phyloP scores from a whole-genome alignment of 2,329 filamentous ascomycete species.

The Fusarium globosum region DNA sequence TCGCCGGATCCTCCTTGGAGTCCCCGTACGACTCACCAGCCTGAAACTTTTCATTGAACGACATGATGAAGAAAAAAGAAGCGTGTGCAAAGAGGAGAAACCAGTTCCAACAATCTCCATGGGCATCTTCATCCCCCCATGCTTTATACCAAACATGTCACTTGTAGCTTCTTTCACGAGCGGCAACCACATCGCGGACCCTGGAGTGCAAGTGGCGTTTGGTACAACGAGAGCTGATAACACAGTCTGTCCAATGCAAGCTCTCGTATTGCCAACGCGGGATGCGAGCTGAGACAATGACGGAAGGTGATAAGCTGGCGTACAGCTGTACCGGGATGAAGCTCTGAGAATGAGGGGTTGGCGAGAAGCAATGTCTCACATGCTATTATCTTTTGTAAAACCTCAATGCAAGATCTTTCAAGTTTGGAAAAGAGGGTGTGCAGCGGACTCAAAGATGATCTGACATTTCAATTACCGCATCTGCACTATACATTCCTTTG shows the following conservation, averaged over 20 bases:
- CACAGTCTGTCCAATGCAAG: neutral
- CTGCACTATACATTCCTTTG: neutral
- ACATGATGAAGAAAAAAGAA: constrained; percentile 41
- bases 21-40: constrained; percentile 53
- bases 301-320: neutral
- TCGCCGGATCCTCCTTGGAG: constrained; percentile 35
- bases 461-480: neutral
- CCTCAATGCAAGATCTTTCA: constrained; percentile 8
- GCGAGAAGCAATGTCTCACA: constrained; percentile 15
- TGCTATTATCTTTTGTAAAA: neutral
- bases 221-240: neutral
- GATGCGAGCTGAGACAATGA: neutral
- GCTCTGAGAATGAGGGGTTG: constrained; percentile 1
- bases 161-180: neutral
- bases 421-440: neutral
- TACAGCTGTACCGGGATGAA: neutral
- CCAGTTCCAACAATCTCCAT: neutral
- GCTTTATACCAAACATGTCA: constrained; percentile 23
- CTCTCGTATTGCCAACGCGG: neutral
- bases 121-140: neutral
- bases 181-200: neutral
- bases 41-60: constrained; percentile 51
- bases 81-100: neutral
- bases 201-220: constrained; percentile 17
- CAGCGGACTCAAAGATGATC: neutral